phyloP scores from a whole-genome alignment of 805 yeast genomes.

The Starmerella apicola region DNA sequence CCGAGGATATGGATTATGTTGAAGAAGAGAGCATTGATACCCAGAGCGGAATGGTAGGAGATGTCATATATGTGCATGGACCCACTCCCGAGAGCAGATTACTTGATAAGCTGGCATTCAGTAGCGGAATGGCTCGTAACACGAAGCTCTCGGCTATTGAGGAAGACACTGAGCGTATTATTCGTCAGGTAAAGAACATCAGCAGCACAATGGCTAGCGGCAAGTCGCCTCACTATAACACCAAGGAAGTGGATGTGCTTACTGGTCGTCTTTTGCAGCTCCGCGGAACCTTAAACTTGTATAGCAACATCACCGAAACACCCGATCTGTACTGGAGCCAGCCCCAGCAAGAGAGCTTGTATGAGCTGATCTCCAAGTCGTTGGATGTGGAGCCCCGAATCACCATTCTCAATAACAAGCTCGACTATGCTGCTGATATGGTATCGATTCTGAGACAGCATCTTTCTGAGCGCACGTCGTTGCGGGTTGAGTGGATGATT shows the following conservation, averaged over 20 bases:
- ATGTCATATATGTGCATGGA: slow-evolving; percentile 55
- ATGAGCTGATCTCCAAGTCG: slow-evolving; percentile 53
- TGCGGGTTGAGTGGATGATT: slow-evolving; percentile 78
- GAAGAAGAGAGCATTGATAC: slow-evolving; percentile 30
- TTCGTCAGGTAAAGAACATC: slow-evolving; percentile 47
- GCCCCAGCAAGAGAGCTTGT: slow-evolving; percentile 68
- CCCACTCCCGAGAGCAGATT: slow-evolving; percentile 35
- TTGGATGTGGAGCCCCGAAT: slow-evolving; percentile 71
- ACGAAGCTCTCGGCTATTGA: slow-evolving; percentile 77
- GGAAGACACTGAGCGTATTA: slow-evolving; percentile 53
- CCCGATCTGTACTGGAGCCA: slow-evolving; percentile 93
- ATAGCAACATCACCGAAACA: slow-evolving; percentile 79
- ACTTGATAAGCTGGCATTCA: slow-evolving; percentile 75
- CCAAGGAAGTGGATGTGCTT: slow-evolving; percentile 44
- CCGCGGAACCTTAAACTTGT: slow-evolving; percentile 71
- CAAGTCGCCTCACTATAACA: slow-evolving; percentile 33
- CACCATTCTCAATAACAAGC: slow-evolving; percentile 63
- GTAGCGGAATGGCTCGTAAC: slow-evolving; percentile 76
- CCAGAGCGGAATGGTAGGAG: slow-evolving; percentile 48
- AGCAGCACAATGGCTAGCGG: slow-evolving; percentile 62
- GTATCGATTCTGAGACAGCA: slow-evolving; percentile 65
- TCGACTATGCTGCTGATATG: slow-evolving; percentile 86
- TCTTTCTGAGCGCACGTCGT: slow-evolving; percentile 60
- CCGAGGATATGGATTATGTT: slow-evolving; percentile 78
- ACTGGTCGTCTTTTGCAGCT: slow-evolving; percentile 67